Percentiles rank a stretch among this genome's conserved stretches.
Evolutionary conservation across 1,139 yeast species (phyloP).

Genomic region (Yamadazyma mexicana): DNA sequence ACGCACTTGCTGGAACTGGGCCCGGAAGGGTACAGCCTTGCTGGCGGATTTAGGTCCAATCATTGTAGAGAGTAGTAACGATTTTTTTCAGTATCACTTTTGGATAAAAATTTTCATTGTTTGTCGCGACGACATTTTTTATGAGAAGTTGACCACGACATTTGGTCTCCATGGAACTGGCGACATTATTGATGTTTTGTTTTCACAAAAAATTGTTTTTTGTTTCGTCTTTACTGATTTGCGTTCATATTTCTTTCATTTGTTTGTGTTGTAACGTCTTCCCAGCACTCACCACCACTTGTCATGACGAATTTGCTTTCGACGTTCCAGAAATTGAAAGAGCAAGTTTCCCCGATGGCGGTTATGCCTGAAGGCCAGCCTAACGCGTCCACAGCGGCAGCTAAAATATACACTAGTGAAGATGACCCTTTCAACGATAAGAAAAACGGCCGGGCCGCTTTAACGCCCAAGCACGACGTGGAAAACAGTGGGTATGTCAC

Average conservation of each 20-base stretch:
- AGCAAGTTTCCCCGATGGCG: slow-evolving; percentile 16
- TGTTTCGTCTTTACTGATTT: not conserved
- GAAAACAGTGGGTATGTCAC: not conserved
- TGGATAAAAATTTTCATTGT: not conserved
- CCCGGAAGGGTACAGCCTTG: not conserved
- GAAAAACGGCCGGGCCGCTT: slow-evolving; percentile 3
- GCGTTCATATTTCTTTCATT: not conserved
- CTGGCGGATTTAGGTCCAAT: not conserved
- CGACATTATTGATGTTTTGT: no score
- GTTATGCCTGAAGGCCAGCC: slow-evolving; percentile 7
- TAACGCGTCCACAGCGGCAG: slow-evolving; percentile 5
- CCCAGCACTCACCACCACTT: not conserved
- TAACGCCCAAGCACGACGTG: slow-evolving; percentile 4
- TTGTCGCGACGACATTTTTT: no score
- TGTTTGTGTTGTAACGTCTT: not conserved
- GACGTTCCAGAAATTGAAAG: slow-evolving; percentile 17
- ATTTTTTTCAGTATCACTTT: no score
- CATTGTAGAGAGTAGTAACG: not conserved
- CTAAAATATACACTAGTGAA: slow-evolving; percentile 19
- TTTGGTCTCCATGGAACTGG: not conserved
- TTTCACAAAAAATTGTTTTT: not conserved
- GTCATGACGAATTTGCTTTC: slow-evolving; percentile 19
- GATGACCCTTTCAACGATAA: slow-evolving; percentile 35
- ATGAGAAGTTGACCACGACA: not conserved
- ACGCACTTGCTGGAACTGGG: slow-evolving; percentile 20